Percentiles rank a stretch among this genome's conserved stretches.
phyloP scores from a whole-genome alignment of 2,329 filamentous ascomycete genomes.

The Pseudomassariella vexata region DNA sequence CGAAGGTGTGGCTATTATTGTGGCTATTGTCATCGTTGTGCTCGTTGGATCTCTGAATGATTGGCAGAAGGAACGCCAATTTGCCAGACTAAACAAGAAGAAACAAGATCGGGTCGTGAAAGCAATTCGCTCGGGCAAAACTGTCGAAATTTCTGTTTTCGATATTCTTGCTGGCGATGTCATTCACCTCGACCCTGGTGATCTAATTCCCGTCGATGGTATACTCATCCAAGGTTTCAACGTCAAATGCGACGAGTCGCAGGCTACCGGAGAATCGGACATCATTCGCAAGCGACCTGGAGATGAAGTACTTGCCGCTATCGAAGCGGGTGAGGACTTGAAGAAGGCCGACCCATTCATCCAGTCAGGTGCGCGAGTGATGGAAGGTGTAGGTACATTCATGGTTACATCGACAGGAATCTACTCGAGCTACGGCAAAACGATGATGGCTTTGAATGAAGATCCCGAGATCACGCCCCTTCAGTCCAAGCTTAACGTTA shows the following conservation, averaged over 20 bases:
- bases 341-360: slow-evolving; percentile 80
- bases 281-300: slow-evolving; percentile 62
- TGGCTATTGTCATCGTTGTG: slow-evolving; percentile 73
- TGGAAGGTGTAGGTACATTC: slow-evolving; percentile 71
- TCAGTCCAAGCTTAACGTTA: slow-evolving; percentile 68
- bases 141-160: slow-evolving; percentile 62
- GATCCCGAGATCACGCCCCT: slow-evolving; percentile 71
- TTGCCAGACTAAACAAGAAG: slow-evolving; percentile 72
- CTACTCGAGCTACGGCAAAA: slow-evolving; percentile 70
- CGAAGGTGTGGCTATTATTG: slow-evolving; percentile 76
- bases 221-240: slow-evolving; percentile 68
- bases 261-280: slow-evolving; percentile 74
- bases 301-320: slow-evolving; percentile 64
- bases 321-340: slow-evolving; percentile 58
- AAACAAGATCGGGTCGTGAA: slow-evolving; percentile 73
- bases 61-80: slow-evolving; percentile 75
- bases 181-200: slow-evolving; percentile 67
- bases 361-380: slow-evolving; percentile 74
- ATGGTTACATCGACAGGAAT: slow-evolving; percentile 68
- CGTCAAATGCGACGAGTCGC: slow-evolving; percentile 72
- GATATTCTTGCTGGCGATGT: slow-evolving; percentile 67
- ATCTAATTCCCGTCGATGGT: slow-evolving; percentile 69
- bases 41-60: slow-evolving; percentile 73
- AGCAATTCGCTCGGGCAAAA: slow-evolving; percentile 64
- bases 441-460: slow-evolving; percentile 67